A percentile compares a stretch with the other conserved stretches of the same genome.
phyloP scores from a whole-genome alignment of 495 filamentous ascomycete genomes.

The Neurospora sp. region DNA sequence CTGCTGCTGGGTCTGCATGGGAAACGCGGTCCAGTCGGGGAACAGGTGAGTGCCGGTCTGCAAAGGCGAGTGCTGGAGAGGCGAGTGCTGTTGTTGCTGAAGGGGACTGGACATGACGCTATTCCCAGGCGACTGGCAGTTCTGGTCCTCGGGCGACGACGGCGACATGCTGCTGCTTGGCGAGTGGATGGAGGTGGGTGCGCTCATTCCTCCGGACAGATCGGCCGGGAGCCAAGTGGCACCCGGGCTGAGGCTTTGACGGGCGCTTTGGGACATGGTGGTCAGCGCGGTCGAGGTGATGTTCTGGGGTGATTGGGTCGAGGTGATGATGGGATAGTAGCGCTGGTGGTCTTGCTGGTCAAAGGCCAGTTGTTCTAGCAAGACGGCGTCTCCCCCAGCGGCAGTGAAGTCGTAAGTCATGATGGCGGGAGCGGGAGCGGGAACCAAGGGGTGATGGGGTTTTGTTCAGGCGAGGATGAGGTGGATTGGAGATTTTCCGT shows the following conservation, averaged over 20 bases:
- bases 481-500: slow-evolving; percentile 21
- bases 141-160: slow-evolving; percentile 37
- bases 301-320: slow-evolving; percentile 32
- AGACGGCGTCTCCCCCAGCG: slow-evolving; percentile 38
- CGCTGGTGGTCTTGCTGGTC: slow-evolving; percentile 39
- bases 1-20: slow-evolving; percentile 42
- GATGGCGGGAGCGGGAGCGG: slow-evolving; percentile 21
- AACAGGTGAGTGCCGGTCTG: slow-evolving; percentile 31
- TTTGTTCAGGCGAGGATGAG: slow-evolving; percentile 7
- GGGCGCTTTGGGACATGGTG: slow-evolving; percentile 30
- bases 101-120: slow-evolving; percentile 33
- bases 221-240: slow-evolving; percentile 37
- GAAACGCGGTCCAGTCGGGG: slow-evolving; percentile 41
- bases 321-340: slow-evolving; percentile 32
- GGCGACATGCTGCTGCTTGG: slow-evolving; percentile 30
- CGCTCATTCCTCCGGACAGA: slow-evolving; percentile 25
- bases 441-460: slow-evolving; percentile 8
- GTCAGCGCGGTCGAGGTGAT: slow-evolving; percentile 35
- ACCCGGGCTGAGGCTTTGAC: slow-evolving; percentile 29
- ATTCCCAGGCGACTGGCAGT: slow-evolving; percentile 32
- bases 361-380: slow-evolving; percentile 44
- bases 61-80: slow-evolving; percentile 34
- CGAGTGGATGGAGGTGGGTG: slow-evolving; percentile 25
- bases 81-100: slow-evolving; percentile 18
- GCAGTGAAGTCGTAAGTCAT: slow-evolving; percentile 50